A percentile compares a stretch with the other conserved stretches of the same genome.
phyloP scores from a whole-genome alignment of 306 rosid species.

The cucumber (Cucumis sativus) region Cucumber_9930_V3 NC_026657.2:25331501-25332000 shows the following conservation, averaged over 20 bases:
- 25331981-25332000: not conserved
- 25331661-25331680: not conserved
- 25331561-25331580: not conserved
- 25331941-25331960: not conserved
- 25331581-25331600: not conserved
- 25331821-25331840: not conserved
- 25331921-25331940: not conserved
- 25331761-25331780: not conserved
- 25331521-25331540: not conserved
- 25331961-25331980: not conserved
- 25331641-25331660: not conserved
- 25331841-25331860: not conserved
- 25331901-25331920: not conserved
- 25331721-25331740: not conserved
- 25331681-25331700: not conserved
- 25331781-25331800: not conserved
- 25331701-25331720: not conserved
- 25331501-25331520: not conserved
- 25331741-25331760: not conserved
- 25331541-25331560: not conserved
- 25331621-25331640: not conserved
- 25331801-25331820: not conserved
- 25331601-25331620: not conserved
- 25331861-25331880: not conserved
- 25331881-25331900: not conserved